Base-by-base conservation (phyloP, 257 asterid genomes). In the Rehmannia glutinosa region DNA sequence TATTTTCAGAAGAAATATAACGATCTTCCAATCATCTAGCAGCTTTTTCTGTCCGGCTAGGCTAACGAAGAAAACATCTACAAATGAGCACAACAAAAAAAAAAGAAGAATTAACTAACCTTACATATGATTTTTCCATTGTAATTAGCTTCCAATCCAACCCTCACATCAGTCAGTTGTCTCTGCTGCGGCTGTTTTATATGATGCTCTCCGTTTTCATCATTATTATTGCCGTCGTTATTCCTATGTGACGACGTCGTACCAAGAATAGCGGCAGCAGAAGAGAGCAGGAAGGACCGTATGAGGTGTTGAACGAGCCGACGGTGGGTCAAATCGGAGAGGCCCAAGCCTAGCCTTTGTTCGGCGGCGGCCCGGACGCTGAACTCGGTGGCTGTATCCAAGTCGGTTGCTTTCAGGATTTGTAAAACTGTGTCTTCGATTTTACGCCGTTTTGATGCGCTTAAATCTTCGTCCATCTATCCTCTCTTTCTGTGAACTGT, bases 321-420 rank as follows among this genome's bases (percentile, higher is more conserved):
- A 21, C 84, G 86, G 62, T 75, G 65, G 74, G 75, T 33, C 4
- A 78, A 25, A 59, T 59, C 73, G 62, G 88, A 80, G 16, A 87
- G 80, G 67, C 74, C 78, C 36, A 58, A 43, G 41, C 83, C 75
- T 8, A 89, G 82, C 41, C 65, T 81, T 12, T 53, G 62, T 2
- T 88, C 78, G 38, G 89, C 86, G 52, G 77, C 71, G 19, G 77
- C 64, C 21, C 90, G 89, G 66, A 89, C 78, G 68, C 71, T 57
- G 36, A 50, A 45, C 78, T 84, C 96, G 27, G 92, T 86, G 57
- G 85, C 72, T 0, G 86, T 78, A 76, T 87, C 96, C 69, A 81
- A 49, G 68, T 87, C 89, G 21, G 91, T 69, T 35, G 69, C 19
- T 45, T 53, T 54, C 17, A 88, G 84, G 69, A 88, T 81, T 41